A percentile compares a stretch with the other conserved stretches of the same genome.
Evolutionary conservation across 768 basidiomycete genomes (phyloP).

Genomic region (Russula foetens): DNA sequence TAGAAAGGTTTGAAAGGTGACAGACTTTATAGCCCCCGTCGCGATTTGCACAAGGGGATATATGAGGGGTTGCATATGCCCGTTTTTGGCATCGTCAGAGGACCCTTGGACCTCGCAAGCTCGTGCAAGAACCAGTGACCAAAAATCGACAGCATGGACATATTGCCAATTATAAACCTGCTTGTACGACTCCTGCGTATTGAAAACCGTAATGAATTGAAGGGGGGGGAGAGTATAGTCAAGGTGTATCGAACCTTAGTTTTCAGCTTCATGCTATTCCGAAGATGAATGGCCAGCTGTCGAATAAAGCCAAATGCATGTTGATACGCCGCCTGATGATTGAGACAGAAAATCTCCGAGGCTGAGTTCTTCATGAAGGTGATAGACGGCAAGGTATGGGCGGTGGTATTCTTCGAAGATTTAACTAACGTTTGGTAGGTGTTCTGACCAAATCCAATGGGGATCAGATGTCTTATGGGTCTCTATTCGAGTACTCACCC

Average conservation of each 20-base stretch:
- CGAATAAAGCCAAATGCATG: slow-evolving; percentile 96
- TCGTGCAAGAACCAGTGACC: slow-evolving; percentile 79
- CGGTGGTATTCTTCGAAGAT: slow-evolving; percentile 75
- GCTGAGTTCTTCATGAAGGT: slow-evolving; percentile 98
- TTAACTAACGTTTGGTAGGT: slow-evolving; percentile 85
- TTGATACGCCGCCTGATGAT: slow-evolving; percentile 72
- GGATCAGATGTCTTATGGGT: neutral
- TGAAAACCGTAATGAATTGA: neutral
- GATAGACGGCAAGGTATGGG: slow-evolving; percentile 82
- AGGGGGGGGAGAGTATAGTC: neutral
- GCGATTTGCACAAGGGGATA: slow-evolving; percentile 95
- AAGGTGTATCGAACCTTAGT: slow-evolving; percentile 49
- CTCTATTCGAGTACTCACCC: slow-evolving; percentile 40
- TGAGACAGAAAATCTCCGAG: slow-evolving; percentile 79
- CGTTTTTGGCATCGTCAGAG: slow-evolving; percentile 48
- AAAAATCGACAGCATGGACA: slow-evolving; percentile 93
- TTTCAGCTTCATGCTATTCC: slow-evolving; percentile 85
- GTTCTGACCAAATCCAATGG: slow-evolving; percentile 39
- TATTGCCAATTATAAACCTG: slow-evolving; percentile 99
- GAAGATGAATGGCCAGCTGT: slow-evolving; percentile 85
- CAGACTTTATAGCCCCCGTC: slow-evolving; percentile 86
- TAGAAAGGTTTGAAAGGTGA: slow-evolving; percentile 13
- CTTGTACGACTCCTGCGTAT: slow-evolving; percentile 72
- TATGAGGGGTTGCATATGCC: slow-evolving; percentile 78
- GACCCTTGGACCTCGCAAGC: slow-evolving; percentile 62